Evolutionary conservation across 306 rosid genomes (phyloP), one percentile per base, ranked within the genome.

Genomic region (Malus fusca): DNA sequence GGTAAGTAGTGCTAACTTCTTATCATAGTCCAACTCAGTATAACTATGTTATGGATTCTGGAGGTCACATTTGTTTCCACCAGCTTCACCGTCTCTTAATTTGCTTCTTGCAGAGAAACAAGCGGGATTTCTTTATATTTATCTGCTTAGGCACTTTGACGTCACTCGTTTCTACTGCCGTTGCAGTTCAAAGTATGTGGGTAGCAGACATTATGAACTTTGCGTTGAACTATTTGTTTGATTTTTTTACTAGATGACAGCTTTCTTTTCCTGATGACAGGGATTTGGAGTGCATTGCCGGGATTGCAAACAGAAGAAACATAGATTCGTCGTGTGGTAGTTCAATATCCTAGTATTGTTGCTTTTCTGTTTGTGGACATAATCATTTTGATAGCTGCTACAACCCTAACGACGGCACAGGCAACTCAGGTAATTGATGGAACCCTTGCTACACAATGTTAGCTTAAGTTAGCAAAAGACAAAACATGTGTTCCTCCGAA

Each of bases 81-180:
- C 78, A 66, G 37, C 74, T 74, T 53, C 77, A 66, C 70, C 59
- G 71, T 72, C n/a, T 86, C 72, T 26, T 70, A 19, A 76, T 74
- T 67, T 88, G 63, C 71, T 52, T 86, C 76, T 88, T 88, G 93
- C 97, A 92, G 98, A 87, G 87, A 86, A 95, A 95, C 87, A 95
- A 92, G 70, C 81, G 97, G 85, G 96, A 95, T 76, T 95, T 95
- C 85, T 88, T 95, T 79, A 83, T 90, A 74, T 81, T 95, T 18
- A 48, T 95, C 81, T 92, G 96, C 85, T 2, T 92, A 83, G 93
- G 81, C 82, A 81, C 90, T 78, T 44, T 72, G 83, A 71, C 97
- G 26, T 85, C 98, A 28, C 37, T 79, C 59, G 11, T 87, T 63
- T 5, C 86, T 77, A 88, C 71, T 71, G 88, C 79, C 11, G 71